Evolutionary conservation across 352 stramenopile genomes (phyloP).

Genomic region (Phytopythium ostracodes): DNA sequence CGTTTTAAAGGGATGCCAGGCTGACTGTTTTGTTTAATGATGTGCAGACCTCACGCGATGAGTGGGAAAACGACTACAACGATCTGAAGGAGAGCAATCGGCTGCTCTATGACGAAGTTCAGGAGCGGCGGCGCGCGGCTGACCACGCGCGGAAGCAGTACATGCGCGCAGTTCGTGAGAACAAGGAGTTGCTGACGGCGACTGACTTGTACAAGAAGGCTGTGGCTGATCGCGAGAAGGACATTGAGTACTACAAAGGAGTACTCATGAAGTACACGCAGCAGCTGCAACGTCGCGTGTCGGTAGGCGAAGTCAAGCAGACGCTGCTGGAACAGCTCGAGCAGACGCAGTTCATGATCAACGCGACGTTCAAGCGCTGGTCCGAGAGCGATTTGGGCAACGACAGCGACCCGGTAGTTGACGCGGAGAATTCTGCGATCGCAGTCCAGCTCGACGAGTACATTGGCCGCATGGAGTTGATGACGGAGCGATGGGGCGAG

Average conservation of each 20-base stretch:
- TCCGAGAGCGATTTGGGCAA: slow-evolving; percentile 46
- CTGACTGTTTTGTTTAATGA: neutral
- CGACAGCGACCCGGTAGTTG: slow-evolving; percentile 6
- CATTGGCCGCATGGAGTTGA: slow-evolving; percentile 45
- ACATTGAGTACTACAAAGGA: slow-evolving; percentile 62
- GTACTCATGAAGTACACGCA: slow-evolving; percentile 43
- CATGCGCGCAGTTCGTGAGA: slow-evolving; percentile 46
- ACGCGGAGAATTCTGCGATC: slow-evolving; percentile 19
- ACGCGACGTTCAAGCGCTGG: slow-evolving; percentile 70
- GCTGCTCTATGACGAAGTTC: slow-evolving; percentile 52
- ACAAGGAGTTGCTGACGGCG: slow-evolving; percentile 59
- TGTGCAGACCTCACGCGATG: slow-evolving; percentile 14
- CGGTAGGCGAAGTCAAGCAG: slow-evolving; percentile 66
- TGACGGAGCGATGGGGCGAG: slow-evolving; percentile 51
- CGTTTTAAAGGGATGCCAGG: neutral
- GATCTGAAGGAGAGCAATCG: slow-evolving; percentile 67
- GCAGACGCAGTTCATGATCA: slow-evolving; percentile 77
- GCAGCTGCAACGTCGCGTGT: slow-evolving; percentile 44
- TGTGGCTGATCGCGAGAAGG: slow-evolving; percentile 52
- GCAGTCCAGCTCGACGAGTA: slow-evolving; percentile 54
- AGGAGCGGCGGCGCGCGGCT: slow-evolving; percentile 43
- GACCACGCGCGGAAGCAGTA: slow-evolving; percentile 62
- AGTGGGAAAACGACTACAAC: slow-evolving; percentile 29
- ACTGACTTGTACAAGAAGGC: slow-evolving; percentile 65
- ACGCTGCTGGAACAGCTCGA: slow-evolving; percentile 69